Evolutionary conservation across 2,329 filamentous ascomycete genomes (phyloP).

Genomic region (Epichloe gansuensis): DNA sequence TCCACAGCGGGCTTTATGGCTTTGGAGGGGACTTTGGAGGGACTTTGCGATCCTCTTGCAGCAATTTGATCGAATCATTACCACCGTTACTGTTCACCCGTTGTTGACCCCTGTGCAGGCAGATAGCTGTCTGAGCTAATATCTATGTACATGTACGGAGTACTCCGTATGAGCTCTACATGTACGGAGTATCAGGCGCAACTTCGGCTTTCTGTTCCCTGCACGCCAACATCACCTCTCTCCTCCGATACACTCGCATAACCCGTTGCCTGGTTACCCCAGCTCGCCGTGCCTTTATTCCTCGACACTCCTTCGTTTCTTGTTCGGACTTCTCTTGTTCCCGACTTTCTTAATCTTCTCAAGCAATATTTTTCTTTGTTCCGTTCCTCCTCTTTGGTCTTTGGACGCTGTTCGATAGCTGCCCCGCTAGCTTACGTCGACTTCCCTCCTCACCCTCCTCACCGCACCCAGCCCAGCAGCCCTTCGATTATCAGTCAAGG

Average conservation of each 20-base stretch:
- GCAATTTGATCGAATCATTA: no score
- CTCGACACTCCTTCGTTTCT: background rate
- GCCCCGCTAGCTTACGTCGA: background rate
- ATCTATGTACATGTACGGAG: no score
- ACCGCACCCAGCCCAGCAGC: background rate
- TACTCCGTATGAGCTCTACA: no score
- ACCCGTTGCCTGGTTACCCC: background rate
- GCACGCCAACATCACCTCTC: background rate
- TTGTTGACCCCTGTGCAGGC: no score
- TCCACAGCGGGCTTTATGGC: background rate
- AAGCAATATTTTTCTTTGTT: background rate
- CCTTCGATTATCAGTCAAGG: background rate
- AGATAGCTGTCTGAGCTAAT: no score
- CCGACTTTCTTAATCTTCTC: background rate
- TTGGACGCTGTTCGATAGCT: background rate
- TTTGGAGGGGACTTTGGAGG: background rate
- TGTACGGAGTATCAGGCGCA: background rate
- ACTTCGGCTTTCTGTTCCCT: background rate
- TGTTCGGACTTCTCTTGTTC: background rate
- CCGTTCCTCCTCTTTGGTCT: background rate
- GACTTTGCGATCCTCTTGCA: no score
- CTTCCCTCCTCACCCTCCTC: background rate
- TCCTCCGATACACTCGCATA: background rate
- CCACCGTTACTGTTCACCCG: no score
- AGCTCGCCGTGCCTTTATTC: background rate